Percentiles rank a stretch among this genome's conserved stretches.
Evolutionary conservation across 176 grass and related monocot genomes (phyloP).

Genomic region (sorghum (Sorghum bicolor)): DNA sequence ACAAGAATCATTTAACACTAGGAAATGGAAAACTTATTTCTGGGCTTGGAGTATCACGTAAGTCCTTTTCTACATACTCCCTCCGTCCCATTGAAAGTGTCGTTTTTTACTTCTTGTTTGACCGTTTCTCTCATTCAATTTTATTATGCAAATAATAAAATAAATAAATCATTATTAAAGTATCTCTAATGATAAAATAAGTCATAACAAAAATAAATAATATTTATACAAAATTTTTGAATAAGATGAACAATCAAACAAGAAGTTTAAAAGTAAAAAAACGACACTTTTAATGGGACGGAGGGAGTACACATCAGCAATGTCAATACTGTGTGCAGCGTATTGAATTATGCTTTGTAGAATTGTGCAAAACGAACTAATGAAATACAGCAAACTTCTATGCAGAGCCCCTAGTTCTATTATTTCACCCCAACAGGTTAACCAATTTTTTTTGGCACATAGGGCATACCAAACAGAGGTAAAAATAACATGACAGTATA

Average conservation of each 20-base stretch:
- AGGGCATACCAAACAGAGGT: background rate
- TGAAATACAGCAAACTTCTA: background rate
- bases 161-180: too few relatives aligned
- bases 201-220: too few relatives aligned
- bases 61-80: constrained; percentile 41
- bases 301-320: background rate
- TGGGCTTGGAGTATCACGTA: constrained; percentile 98
- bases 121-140: too few relatives aligned
- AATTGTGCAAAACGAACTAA: background rate
- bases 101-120: too few relatives aligned
- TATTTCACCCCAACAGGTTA: background rate
- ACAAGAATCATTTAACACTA: constrained; percentile 92
- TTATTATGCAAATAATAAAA: too few relatives aligned
- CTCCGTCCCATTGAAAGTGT: too few relatives aligned
- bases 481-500: background rate
- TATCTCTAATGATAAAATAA: too few relatives aligned
- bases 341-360: background rate
- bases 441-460: background rate
- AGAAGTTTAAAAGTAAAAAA: too few relatives aligned
- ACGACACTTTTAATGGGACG: too few relatives aligned
- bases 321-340: background rate
- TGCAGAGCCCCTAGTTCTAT: background rate
- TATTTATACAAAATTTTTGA: too few relatives aligned
- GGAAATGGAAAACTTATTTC: constrained; percentile 80
- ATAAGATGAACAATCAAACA: too few relatives aligned